Percentiles rank a stretch among this genome's conserved stretches.
Evolutionary conservation across 2,329 filamentous ascomycete genomes (phyloP).

Genomic region (Hypoxylon rubiginosum): DNA sequence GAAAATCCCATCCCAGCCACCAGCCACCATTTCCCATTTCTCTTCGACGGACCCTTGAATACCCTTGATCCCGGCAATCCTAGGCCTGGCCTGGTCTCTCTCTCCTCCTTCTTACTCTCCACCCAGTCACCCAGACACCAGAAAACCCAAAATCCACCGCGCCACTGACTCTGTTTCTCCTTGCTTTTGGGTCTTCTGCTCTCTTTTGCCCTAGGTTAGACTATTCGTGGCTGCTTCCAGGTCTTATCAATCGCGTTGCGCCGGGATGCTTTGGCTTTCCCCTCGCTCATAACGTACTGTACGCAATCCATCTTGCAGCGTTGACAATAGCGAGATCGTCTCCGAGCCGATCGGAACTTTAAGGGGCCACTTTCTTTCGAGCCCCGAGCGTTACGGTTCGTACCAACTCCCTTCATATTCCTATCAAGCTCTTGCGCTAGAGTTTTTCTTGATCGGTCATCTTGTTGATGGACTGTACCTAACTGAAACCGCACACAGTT

Average conservation of each 20-base stretch:
- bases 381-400: constrained; percentile 38
- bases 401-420: constrained; percentile 33
- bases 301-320: constrained; percentile 17
- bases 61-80: constrained; percentile 41
- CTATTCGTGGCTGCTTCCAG: constrained; percentile 22
- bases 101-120: constrained; percentile 25
- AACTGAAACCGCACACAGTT: constrained; percentile 32
- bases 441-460: constrained; percentile 30
- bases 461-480: constrained; percentile 28
- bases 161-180: constrained; percentile 37
- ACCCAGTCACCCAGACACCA: constrained; percentile 9
- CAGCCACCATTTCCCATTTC: constrained; percentile 18
- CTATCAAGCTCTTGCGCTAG: constrained; percentile 30
- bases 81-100: constrained; percentile 27
- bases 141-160: constrained; percentile 38
- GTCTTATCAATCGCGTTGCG: constrained; percentile 37
- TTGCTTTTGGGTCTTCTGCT: constrained; percentile 24
- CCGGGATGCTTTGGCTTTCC: constrained; percentile 38
- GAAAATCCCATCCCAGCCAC: constrained; percentile 32
- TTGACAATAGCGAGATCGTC: constrained; percentile 24
- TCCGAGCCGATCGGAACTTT: constrained; percentile 34
- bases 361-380: constrained; percentile 31
- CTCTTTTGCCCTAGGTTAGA: constrained; percentile 26
- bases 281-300: constrained; percentile 26
- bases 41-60: constrained; percentile 37